Conservation (phyloP, 371 early-diverging fungal genomes). For the Fennellomyces sp. region DNA sequence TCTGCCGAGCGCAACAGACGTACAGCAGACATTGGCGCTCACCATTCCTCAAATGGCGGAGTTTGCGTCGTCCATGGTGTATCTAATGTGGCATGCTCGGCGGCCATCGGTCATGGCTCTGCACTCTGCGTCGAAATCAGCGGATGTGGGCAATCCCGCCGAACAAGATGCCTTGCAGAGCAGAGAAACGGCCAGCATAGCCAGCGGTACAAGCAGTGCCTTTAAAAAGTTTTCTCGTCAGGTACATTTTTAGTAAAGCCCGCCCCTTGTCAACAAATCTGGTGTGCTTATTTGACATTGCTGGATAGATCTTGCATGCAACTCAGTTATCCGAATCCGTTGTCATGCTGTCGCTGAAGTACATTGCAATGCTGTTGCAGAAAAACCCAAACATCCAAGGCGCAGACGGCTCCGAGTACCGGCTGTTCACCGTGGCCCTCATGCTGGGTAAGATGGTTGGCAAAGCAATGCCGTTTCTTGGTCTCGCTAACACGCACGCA, state of each 20-base stretch:
- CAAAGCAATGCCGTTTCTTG: too few relatives aligned
- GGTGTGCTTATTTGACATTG: background rate
- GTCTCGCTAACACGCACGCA: too few relatives aligned
- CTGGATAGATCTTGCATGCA: constrained; percentile 49
- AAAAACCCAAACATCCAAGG: constrained; percentile 66
- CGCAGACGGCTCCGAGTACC: constrained; percentile 76
- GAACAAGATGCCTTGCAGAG: constrained; percentile 25
- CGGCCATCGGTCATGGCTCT: constrained; percentile 51
- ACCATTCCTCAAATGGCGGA: constrained; percentile 58
- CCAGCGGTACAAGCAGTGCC: constrained; percentile 49
- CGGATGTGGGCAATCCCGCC: constrained; percentile 29
- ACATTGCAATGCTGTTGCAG: constrained; percentile 64
- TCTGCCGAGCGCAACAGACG: constrained; percentile 37
- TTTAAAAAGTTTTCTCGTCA: constrained; percentile 40
- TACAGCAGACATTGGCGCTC: constrained; percentile 29
- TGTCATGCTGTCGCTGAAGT: constrained; percentile 61
- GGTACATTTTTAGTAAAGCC: constrained; percentile 1
- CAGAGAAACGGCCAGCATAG: constrained; percentile 46
- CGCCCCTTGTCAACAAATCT: constrained; percentile 1
- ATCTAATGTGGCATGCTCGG: constrained; percentile 68
- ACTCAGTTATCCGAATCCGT: constrained; percentile 69
- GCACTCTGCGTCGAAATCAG: constrained; percentile 34
- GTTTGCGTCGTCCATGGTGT: constrained; percentile 69
- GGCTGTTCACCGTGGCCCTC: constrained; percentile 77
- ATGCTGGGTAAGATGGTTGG: constrained; percentile 55